Evolutionary conservation across 441 rosid species (phyloP).

Genomic region (Syzygium syzygioides): DNA sequence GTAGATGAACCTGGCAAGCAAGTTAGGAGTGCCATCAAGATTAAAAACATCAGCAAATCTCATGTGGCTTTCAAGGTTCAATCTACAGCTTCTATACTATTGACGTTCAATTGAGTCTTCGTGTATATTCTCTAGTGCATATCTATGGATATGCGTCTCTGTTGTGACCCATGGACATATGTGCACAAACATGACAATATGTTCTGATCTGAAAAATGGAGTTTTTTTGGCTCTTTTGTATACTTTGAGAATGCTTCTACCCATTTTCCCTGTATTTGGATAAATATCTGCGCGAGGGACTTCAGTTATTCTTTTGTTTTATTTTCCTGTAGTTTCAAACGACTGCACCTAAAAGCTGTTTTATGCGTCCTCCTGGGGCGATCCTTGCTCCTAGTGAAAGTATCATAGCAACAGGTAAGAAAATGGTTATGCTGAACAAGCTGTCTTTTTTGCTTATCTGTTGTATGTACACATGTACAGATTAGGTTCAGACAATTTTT

Average conservation of each 20-base stretch:
- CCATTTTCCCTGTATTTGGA: neutral
- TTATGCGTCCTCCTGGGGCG: conserved; percentile 78
- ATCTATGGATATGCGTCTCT: neutral
- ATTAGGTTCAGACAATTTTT: neutral
- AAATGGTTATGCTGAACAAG: neutral
- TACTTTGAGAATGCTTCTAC: neutral
- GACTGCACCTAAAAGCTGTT: conserved; percentile 74
- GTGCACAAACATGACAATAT: neutral
- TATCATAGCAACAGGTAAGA: conserved; percentile 56
- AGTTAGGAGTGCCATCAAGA: conserved; percentile 88
- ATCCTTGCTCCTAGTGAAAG: conserved; percentile 66
- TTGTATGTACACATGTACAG: neutral
- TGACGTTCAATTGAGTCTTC: neutral
- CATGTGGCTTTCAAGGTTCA: conserved; percentile 84
- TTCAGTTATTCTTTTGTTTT: neutral
- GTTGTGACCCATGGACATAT: neutral
- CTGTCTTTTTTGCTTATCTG: neutral
- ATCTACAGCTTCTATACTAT: neutral
- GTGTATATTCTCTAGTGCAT: neutral
- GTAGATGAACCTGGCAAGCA: conserved; percentile 98
- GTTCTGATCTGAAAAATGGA: neutral
- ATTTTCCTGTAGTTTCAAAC: conserved; percentile 55
- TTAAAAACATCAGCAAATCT: conserved; percentile 89
- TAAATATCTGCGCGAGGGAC: neutral
- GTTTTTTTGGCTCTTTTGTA: neutral